A percentile compares a stretch with the other conserved stretches of the same genome.
phyloP scores from a whole-genome alignment of 116 monocot genomes.

The Posidonia oceanica region DNA sequence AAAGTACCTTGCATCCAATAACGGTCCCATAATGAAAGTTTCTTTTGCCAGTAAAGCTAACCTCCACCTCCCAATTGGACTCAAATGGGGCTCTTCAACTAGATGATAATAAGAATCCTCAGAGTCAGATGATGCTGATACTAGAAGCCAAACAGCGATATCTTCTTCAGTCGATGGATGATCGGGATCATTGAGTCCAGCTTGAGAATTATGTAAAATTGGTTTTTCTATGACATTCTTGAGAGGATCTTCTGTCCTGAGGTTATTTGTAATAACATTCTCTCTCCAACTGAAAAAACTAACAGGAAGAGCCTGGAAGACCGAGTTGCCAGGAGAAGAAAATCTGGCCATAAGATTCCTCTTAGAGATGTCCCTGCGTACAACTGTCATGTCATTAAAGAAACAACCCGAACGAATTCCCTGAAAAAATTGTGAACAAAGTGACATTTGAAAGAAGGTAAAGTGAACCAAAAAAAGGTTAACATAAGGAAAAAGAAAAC shows the following conservation, averaged over 20 bases:
- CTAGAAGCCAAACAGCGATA: constrained; percentile 57
- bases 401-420: background rate
- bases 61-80: constrained; percentile 43
- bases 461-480: background rate
- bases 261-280: constrained; percentile 7
- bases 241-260: constrained; percentile 10
- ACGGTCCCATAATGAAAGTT: constrained; percentile 32
- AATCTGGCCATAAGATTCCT: constrained; percentile 38
- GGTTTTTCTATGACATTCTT: constrained; percentile 8
- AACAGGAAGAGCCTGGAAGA: constrained; percentile 60
- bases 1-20: constrained; percentile 58
- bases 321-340: constrained; percentile 29
- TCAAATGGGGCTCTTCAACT: constrained; percentile 5
- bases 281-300: constrained; percentile 31
- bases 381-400: background rate
- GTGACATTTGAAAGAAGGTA: no score
- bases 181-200: constrained; percentile 8
- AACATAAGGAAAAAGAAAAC: no score
- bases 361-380: constrained; percentile 32
- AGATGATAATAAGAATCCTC: constrained; percentile 16
- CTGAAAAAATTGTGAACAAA: no score
- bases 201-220: constrained; percentile 8
- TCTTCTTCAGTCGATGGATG: constrained; percentile 15
- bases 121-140: constrained; percentile 33
- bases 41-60: constrained; percentile 43